Evolutionary conservation across 768 basidiomycete species (phyloP), one percentile per base, ranked within the genome.

Genomic region (Hemileccinum rubropunctum): DNA sequence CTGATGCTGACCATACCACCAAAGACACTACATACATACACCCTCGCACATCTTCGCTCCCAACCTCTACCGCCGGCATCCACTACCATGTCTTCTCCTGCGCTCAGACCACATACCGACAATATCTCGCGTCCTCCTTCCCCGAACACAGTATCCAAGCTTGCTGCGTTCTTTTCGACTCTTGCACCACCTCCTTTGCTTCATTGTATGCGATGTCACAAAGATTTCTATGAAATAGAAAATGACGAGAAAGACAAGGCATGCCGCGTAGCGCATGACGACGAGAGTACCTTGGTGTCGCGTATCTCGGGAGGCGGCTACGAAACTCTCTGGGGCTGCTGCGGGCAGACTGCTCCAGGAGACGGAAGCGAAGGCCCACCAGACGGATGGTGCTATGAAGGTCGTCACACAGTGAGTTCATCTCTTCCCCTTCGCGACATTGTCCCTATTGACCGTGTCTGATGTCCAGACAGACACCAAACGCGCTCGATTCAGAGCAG

Each of bases 341-440:
- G 88, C 64, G 84, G 79, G 8, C 73, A 77, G 59, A 83, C 79
- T 0, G 83, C 82, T 6, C 83, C 88, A 21, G 88, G 88, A 0
- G 82, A 85, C 54, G 88, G 89, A 1, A 84, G 88, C 53, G 84
- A 85, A 71, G 88, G 88, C 0, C 88, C 89, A 1, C 89, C 88
- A 1, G 86, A 89, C 61, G 89, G 88, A 1, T 91, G 87, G 87
- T 91, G 88, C 59, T 91, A 89, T 58, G 88, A 91, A 64, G 88
- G 88, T 4, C 79, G 76, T 64, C 88, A 91, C 64, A 90, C 88
- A 8, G 81, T 76, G 37, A 50, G 61, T 43, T 17, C 14, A 12
- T 21, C 47, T 41, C 23, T 48, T 3, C 12, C 35, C 27, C 20
- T 3, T 7, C n/a, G 23, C 23, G 6, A 23, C 23, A n/a, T n/a